Evolutionary conservation across 768 basidiomycete species (phyloP).

Genomic region (button mushroom (Agaricus bisporus)): DNA sequence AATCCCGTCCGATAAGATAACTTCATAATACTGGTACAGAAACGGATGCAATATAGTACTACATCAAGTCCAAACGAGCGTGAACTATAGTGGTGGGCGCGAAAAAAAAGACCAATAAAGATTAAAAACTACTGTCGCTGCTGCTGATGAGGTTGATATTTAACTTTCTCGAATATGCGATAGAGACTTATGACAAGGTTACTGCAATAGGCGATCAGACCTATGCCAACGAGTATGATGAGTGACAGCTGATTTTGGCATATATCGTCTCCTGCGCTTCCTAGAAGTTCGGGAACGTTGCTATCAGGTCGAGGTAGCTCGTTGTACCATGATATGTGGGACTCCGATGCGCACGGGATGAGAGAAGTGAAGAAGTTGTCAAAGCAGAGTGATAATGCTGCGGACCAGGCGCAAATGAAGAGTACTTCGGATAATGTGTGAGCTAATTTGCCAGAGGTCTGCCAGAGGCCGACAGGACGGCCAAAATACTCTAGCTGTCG

Average conservation of each 20-base stretch:
- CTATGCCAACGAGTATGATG: conserved; percentile 71
- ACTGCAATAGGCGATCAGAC: conserved; percentile 74
- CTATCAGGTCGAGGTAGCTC: conserved; percentile 48
- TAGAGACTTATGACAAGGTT: conserved; percentile 83
- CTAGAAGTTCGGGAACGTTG: conserved; percentile 34
- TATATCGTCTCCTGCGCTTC: conserved; percentile 47
- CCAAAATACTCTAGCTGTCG: conserved; percentile 88
- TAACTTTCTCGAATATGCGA: conserved; percentile 86
- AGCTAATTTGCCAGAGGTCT: conserved; percentile 78
- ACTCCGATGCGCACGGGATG: conserved; percentile 64
- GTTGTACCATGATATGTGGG: conserved; percentile 69
- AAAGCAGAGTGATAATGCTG: conserved; percentile 80
- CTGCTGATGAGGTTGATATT: conserved; percentile 46
- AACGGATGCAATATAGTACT: background rate
- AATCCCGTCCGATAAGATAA: background rate
- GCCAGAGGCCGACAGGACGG: conserved; percentile 87
- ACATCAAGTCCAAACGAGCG: background rate
- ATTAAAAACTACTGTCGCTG: conserved; percentile 2
- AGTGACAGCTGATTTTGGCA: conserved; percentile 75
- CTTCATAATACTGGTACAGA: background rate
- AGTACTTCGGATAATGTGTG: conserved; percentile 85
- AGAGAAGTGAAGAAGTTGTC: conserved; percentile 90
- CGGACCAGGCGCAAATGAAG: conserved; percentile 93
- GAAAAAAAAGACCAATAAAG: background rate
- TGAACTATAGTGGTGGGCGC: background rate